phyloP scores from a whole-genome alignment of 225 moss, liverwort and hornwort genomes.

The Marchantia paleacea region DNA sequence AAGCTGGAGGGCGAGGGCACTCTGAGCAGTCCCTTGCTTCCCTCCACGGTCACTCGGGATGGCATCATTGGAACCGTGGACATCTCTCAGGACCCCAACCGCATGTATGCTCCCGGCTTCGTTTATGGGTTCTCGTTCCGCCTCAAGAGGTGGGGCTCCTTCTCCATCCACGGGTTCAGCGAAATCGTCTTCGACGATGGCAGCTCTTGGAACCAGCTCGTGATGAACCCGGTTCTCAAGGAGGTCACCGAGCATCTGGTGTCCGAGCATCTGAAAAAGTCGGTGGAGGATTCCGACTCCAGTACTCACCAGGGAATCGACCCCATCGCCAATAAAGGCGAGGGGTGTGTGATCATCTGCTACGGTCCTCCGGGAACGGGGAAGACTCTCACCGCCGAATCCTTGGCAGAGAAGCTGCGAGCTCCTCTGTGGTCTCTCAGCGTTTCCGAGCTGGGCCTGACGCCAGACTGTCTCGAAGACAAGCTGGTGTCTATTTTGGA shows the following conservation, averaged over 20 bases:
- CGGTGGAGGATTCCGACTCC: not conserved
- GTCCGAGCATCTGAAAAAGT: slow-evolving; percentile 11
- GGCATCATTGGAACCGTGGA: not conserved
- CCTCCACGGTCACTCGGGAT: not conserved
- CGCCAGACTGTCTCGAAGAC: not conserved
- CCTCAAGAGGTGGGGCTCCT: slow-evolving; percentile 46
- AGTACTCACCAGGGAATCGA: slow-evolving; percentile 14
- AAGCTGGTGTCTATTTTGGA: slow-evolving; percentile 22
- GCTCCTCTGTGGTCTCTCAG: slow-evolving; percentile 50
- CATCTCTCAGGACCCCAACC: slow-evolving; percentile 1
- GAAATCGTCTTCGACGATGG: slow-evolving; percentile 40
- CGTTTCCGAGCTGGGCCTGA: not conserved
- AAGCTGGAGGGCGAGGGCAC: slow-evolving; percentile 15
- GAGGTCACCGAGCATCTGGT: slow-evolving; percentile 30
- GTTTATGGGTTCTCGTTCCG: slow-evolving; percentile 49
- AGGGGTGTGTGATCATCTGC: slow-evolving; percentile 48
- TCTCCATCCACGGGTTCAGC: slow-evolving; percentile 45
- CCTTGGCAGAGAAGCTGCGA: slow-evolving; percentile 47
- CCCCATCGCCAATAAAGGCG: slow-evolving; percentile 49
- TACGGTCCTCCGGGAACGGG: slow-evolving; percentile 55
- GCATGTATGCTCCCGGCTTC: slow-evolving; percentile 32
- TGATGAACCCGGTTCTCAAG: slow-evolving; percentile 44
- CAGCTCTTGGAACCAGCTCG: slow-evolving; percentile 35
- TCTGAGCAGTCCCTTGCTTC: slow-evolving; percentile 19
- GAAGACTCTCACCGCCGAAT: slow-evolving; percentile 57